Evolutionary conservation across 208 protist genomes (phyloP).

Genomic region (Vickermania spadyakhi): DNA sequence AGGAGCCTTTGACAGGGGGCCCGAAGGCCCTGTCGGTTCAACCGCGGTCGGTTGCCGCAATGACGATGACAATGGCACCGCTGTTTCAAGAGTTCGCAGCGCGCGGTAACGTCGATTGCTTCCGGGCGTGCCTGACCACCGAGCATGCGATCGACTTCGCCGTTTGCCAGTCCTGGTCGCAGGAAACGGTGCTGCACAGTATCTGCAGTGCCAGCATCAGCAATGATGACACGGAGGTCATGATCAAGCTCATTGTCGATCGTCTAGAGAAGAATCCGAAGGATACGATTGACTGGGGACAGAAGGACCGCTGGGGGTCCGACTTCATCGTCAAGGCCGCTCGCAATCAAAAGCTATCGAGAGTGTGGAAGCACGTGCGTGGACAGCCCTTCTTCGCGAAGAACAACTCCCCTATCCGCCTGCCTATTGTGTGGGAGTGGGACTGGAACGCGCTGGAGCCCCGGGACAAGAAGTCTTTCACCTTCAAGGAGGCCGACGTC

Average conservation of each 20-base stretch:
- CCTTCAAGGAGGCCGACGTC: not conserved
- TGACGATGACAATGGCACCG: not conserved
- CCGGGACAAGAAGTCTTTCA: not conserved
- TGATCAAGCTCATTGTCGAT: not conserved
- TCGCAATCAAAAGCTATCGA: not conserved
- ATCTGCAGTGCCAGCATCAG: not conserved
- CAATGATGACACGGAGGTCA: not conserved
- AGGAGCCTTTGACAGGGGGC: no score
- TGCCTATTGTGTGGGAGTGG: not conserved
- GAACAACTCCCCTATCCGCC: not conserved
- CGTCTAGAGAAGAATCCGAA: not conserved
- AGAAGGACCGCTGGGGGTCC: conserved; percentile 1
- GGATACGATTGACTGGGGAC: not conserved
- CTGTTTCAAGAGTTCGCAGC: not conserved
- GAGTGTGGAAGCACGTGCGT: not conserved
- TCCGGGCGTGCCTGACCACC: not conserved
- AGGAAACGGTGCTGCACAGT: not conserved
- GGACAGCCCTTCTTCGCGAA: not conserved
- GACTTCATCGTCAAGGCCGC: not conserved
- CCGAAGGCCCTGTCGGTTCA: no score
- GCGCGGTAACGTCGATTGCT: not conserved
- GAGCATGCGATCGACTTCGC: not conserved
- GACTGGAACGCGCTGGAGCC: not conserved
- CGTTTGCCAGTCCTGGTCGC: not conserved
- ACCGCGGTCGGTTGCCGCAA: no score